phyloP scores from a whole-genome alignment of 192 early-diverging fungal genomes.

The Mortierella hygrophila region DNA sequence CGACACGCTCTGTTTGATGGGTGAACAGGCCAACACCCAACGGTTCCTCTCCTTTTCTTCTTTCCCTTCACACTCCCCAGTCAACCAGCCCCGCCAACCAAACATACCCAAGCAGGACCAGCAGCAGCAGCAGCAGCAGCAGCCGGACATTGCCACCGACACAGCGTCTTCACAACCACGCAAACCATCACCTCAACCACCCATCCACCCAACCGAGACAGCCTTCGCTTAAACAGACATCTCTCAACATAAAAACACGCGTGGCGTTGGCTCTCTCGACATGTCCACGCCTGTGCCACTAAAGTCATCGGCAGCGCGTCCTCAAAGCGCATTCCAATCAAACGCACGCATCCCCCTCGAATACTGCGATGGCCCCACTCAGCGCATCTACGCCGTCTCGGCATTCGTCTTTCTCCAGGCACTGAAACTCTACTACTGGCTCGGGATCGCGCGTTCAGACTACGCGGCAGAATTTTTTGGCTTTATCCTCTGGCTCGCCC shows the following conservation, averaged over 20 bases:
- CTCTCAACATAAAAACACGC: background rate
- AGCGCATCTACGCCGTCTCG: conserved; percentile 55
- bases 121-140: too few species aligned
- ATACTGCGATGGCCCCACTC: conserved; percentile 57
- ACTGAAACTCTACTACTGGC: conserved; percentile 49
- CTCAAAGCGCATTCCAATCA: conserved; percentile 33
- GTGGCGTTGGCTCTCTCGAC: background rate
- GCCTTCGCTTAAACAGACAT: background rate
- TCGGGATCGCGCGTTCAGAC: conserved; percentile 35
- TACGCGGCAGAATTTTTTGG: conserved; percentile 57
- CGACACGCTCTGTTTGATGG: too few species aligned
- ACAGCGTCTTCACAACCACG: too few species aligned
- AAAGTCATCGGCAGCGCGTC: conserved; percentile 31
- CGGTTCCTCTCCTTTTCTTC: too few species aligned
- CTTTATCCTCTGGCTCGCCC: conserved; percentile 54
- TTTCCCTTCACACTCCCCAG: too few species aligned
- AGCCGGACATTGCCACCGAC: too few species aligned
- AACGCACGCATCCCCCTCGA: conserved; percentile 48
- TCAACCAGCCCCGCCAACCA: too few species aligned
- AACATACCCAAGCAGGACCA: too few species aligned
- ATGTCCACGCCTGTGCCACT: conserved; percentile 41
- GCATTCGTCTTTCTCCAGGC: conserved; percentile 58
- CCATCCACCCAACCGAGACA: background rate
- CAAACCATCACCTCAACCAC: background rate
- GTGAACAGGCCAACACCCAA: too few species aligned